Evolutionary conservation across 2,329 filamentous ascomycete species (phyloP), one percentile per base, ranked within the genome.

Genomic region (Penicillium griseofulvum): DNA sequence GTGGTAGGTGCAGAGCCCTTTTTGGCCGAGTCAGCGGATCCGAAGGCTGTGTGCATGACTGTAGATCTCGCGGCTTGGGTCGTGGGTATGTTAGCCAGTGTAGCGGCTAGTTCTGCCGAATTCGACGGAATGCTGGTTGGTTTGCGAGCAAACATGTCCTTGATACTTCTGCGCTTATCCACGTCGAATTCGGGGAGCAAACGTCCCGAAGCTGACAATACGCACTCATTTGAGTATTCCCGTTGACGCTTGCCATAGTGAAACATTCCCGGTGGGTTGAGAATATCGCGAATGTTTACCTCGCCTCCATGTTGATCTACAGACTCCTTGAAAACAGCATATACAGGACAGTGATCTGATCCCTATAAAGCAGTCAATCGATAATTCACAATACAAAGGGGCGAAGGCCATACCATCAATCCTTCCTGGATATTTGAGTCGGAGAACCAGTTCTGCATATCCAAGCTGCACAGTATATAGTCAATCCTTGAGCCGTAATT

Each of bases 291-390:
- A 3, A 91, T 76, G 62, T 86, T 71, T 3, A 81, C 70, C 43
- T 83, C 72, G 42, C 76, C 65, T 0, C 77, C 81, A 14, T 80
- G 72, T 6, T 82, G 62, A 0, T 68, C 65, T 2, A 96, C 83
- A 2, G 68, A 77, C 34, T 92, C 84, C 17, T 86, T 84, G 24
- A 95, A 78, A 3, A 83, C 81, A 0, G 87, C 91, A 71, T 88
- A 97, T 1, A 97, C 93, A 0, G 94, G 94, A 65, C 94, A 99
- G 72, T 99, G 94, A 68, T 99, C 94, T 1, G 93, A 97, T 0
- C 94, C 94, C 82, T 83, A 28, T 9, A 11, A 37, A 33, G 29
- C 2, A 11, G 16, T 45, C 14, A 34, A 49, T 72, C 60, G 72
- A 43, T 29, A 17, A 17, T 28, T 39, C 44, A 19, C n/a, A n/a